Evolutionary conservation across 306 rosid species (phyloP).

Genomic region (Erythrophleum fordii): DNA sequence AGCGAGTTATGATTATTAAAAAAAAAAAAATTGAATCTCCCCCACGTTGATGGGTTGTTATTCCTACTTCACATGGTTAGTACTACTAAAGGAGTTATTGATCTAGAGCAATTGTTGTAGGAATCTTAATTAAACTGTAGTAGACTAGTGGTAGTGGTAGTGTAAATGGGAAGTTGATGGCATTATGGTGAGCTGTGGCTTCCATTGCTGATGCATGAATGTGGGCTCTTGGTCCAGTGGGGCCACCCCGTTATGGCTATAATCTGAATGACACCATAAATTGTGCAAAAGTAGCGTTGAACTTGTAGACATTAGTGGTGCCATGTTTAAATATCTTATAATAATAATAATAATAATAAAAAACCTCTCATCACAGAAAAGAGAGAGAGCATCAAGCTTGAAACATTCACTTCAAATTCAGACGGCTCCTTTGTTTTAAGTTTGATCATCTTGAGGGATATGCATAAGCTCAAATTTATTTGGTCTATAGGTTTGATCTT

Average conservation of each 20-base stretch:
- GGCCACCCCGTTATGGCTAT: background rate
- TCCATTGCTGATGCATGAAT: conserved; percentile 27
- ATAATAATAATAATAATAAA: background rate
- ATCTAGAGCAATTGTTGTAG: conserved; percentile 34
- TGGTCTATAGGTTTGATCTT: too few species aligned
- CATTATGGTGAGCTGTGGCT: conserved; percentile 26
- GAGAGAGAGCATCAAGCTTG: too few species aligned
- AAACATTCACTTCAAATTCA: too few species aligned
- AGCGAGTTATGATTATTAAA: too few species aligned
- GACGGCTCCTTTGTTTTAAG: too few species aligned
- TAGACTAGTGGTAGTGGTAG: background rate
- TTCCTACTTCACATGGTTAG: background rate
- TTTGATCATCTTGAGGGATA: too few species aligned
- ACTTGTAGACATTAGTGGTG: background rate
- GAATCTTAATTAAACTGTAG: conserved; percentile 22
- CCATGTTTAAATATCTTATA: background rate
- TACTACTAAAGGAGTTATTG: conserved; percentile 26
- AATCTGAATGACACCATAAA: conserved; percentile 2
- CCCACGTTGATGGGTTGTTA: background rate
- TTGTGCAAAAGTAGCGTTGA: background rate
- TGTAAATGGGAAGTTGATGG: conserved; percentile 3
- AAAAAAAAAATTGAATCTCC: background rate
- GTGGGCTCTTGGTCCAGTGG: conserved; percentile 33
- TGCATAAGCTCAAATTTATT: too few species aligned
- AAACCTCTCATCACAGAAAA: background rate